These are phyloP conservation scores for Sclerotinia borealis DNA, from an alignment of 2,329 filamentous ascomycete species.

Conservation along the genomic window DNA sequence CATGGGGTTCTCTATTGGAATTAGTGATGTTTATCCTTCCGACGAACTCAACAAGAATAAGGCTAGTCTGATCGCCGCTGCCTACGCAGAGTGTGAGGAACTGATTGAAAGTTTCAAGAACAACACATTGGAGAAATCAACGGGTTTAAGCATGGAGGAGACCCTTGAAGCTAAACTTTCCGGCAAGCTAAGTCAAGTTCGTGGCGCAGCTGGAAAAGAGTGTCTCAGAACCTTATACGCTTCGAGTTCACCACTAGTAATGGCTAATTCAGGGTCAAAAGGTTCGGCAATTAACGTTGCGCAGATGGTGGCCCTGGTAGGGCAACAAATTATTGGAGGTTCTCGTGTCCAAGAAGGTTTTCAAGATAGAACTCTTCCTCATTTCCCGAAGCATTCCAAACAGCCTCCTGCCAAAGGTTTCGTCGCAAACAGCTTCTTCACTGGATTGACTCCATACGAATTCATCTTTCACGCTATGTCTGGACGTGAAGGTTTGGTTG, in stretches of 20 bases:
- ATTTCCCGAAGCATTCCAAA: slow-evolving; percentile 89
- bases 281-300: slow-evolving; percentile 97
- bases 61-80: slow-evolving; percentile 65
- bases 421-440: slow-evolving; percentile 95
- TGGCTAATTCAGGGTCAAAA: slow-evolving; percentile 96
- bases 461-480: slow-evolving; percentile 99
- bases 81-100: slow-evolving; percentile 76
- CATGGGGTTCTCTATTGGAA: slow-evolving; percentile 91
- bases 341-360: slow-evolving; percentile 93
- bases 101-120: slow-evolving; percentile 74
- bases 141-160: slow-evolving; percentile 85
- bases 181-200: slow-evolving; percentile 84
- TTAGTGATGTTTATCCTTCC: slow-evolving; percentile 88
- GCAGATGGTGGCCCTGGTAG: slow-evolving; percentile 96
- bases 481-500: slow-evolving; percentile 94
- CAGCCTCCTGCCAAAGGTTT: slow-evolving; percentile 96
- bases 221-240: slow-evolving; percentile 86
- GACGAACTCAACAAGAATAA: slow-evolving; percentile 65
- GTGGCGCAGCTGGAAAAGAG: slow-evolving; percentile 82
- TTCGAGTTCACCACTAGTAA: slow-evolving; percentile 88
- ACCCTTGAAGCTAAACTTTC: slow-evolving; percentile 89
- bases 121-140: slow-evolving; percentile 75
- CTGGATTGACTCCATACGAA: slow-evolving; percentile 80
- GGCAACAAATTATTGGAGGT: slow-evolving; percentile 94
- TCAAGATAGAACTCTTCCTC: slow-evolving; percentile 87